Evolutionary conservation across 495 filamentous ascomycete species (phyloP).

Genomic region (Paragyromitra xinjiangensis): DNA sequence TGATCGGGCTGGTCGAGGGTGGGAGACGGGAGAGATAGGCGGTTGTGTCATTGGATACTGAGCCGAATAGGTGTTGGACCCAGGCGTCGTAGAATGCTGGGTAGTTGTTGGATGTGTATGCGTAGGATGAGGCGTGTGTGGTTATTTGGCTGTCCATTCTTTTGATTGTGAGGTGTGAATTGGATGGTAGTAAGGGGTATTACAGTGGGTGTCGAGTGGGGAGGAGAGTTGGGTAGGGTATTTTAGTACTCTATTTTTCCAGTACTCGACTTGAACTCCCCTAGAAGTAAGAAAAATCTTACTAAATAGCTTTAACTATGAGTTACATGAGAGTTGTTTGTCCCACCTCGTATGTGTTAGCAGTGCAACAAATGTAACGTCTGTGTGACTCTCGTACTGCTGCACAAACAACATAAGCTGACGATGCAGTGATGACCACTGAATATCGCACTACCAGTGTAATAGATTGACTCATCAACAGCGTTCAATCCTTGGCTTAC

Average conservation of each 20-base stretch:
- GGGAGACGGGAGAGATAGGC: conserved; percentile 18
- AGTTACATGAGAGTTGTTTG: background rate
- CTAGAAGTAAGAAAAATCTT: background rate
- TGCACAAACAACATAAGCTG: background rate
- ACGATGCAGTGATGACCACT: background rate
- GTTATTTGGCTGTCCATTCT: conserved; percentile 26
- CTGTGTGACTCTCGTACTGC: background rate
- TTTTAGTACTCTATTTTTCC: background rate
- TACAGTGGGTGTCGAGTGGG: no score
- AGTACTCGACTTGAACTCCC: background rate
- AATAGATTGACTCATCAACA: background rate
- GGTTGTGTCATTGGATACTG: background rate
- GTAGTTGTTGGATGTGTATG: conserved; percentile 32
- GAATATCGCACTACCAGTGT: background rate
- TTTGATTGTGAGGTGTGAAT: background rate
- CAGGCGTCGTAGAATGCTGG: conserved; percentile 35
- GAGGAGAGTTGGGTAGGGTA: background rate
- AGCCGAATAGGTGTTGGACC: conserved; percentile 20
- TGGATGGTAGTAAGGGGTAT: background rate
- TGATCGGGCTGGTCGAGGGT: background rate
- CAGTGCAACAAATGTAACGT: background rate
- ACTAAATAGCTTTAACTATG: background rate
- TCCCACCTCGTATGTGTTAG: background rate
- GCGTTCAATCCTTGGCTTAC: background rate
- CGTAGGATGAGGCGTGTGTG: conserved; percentile 26